Base-by-base conservation (phyloP, 352 stramenopile species). In the Globisporangium paddicum region DNA sequence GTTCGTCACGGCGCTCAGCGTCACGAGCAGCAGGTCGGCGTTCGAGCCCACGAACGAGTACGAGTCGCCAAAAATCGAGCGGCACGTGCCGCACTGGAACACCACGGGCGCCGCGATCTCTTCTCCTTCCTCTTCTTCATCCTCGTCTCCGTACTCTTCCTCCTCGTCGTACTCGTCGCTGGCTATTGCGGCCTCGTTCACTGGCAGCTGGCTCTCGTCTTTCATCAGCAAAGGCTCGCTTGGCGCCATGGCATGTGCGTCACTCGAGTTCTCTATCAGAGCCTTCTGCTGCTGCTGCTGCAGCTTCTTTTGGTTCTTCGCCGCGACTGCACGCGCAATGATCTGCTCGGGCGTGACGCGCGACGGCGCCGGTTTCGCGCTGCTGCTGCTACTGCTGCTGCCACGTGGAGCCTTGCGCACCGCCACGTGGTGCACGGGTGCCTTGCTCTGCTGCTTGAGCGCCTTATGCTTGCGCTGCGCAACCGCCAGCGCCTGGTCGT, bases 41-140 rank as follows among this genome's bases (percentile, higher is more conserved):
- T 80, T 95, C n/a, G 82, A 89, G 50, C 73, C 77, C 57, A 93
- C 74, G 32, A 93, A 90, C 35, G 80, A 73, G 56, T 91, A 92
- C 45, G 82, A 93, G 65, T 95, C 85, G 19, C 82, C 83, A 25
- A 95, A 86, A 53, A 95, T 91, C 28, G 77, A 87, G 26, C 85
- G 75, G 40, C 85, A 95, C 19, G 82, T 93, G 66, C 67, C 85
- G 64, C 85, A 95, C 59, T 93, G 82, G 58, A 95, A 95, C 25
- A 93, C 79, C 32, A 95, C 82, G 7, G 87, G 82, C 18, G 77
- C 79, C 42, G 79, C 63, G 18, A 71, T 65, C n/a, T 74, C 76
- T n/a, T 76, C 73, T 18, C 75, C 70, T 3, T 82, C 75, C 13
- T 78, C 75, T 3, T 86, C 77, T 6, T 69, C 62, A 4, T 68